Evolutionary conservation across 768 basidiomycete species (phyloP).

Genomic region (Mycena pura): DNA sequence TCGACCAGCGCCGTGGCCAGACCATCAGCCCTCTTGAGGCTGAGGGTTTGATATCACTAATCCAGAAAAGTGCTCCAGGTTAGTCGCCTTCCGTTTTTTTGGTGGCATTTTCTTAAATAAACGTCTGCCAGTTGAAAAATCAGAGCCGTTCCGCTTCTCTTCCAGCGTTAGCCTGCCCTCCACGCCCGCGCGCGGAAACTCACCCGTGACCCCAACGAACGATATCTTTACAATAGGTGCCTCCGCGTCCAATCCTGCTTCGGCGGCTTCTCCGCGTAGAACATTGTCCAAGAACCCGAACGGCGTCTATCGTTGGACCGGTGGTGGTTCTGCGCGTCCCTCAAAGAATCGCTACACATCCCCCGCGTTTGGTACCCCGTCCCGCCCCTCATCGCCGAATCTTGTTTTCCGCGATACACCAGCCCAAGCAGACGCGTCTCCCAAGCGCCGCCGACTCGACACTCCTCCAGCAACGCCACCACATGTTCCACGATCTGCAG

Average conservation of each 20-base stretch:
- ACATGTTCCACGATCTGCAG: conserved; percentile 38
- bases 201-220: conserved; percentile 35
- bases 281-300: conserved; percentile 76
- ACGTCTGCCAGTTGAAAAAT: conserved; percentile 37
- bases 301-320: conserved; percentile 74
- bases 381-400: conserved; percentile 50
- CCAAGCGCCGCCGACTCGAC: conserved; percentile 32
- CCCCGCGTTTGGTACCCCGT: conserved; percentile 68
- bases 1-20: conserved; percentile 53
- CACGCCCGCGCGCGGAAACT: conserved; percentile 47
- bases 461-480: conserved; percentile 29
- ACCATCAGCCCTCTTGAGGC: conserved; percentile 59
- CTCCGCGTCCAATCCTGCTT: conserved; percentile 21
- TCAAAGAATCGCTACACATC: conserved; percentile 73
- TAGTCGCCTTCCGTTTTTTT: conserved; percentile 19
- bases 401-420: conserved; percentile 45
- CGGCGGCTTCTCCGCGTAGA: conserved; percentile 52
- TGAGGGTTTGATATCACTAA: conserved; percentile 60
- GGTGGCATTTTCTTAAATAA: conserved; percentile 1
- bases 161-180: conserved; percentile 42
- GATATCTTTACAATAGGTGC: conserved; percentile 28
- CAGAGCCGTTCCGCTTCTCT: conserved; percentile 70
- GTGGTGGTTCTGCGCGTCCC: conserved; percentile 70
- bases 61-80: conserved; percentile 61
- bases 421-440: conserved; percentile 19